Conservation (phyloP, 176 grass and related monocot genomes). For the Cenchrus fungigraminus region DNA sequence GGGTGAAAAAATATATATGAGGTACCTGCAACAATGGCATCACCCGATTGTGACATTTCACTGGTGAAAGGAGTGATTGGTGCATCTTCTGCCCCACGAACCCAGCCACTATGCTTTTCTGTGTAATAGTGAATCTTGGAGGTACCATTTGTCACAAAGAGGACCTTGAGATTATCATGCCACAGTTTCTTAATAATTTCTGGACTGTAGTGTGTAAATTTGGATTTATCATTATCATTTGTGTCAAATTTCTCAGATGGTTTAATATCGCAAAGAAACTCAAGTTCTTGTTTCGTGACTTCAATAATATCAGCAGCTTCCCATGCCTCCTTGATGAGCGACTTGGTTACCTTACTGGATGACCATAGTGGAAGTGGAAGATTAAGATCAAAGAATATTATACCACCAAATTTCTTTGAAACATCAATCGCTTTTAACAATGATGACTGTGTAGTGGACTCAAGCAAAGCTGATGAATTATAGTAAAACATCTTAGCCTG, state of each 20-base stretch:
- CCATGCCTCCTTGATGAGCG: slow-evolving; percentile 71
- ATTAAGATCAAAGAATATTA: slow-evolving; percentile 84
- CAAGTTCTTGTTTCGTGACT: slow-evolving; percentile 77
- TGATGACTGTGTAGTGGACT: slow-evolving; percentile 48
- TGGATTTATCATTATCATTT: slow-evolving; percentile 43
- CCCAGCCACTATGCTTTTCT: slow-evolving; percentile 53
- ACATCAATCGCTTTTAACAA: slow-evolving; percentile 67
- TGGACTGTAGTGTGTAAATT: slow-evolving; percentile 67
- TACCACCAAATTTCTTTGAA: slow-evolving; percentile 65
- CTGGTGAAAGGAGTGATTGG: slow-evolving; percentile 72
- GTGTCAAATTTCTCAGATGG: slow-evolving; percentile 48
- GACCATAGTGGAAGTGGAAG: slow-evolving; percentile 79
- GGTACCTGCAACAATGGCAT: slow-evolving; percentile 89
- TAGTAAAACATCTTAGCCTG: slow-evolving; percentile 98
- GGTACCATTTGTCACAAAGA: slow-evolving; percentile 89
- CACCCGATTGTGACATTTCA: slow-evolving; percentile 83
- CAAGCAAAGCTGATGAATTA: slow-evolving; percentile 77
- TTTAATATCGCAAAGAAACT: slow-evolving; percentile 72
- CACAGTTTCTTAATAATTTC: slow-evolving; percentile 71
- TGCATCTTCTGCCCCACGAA: slow-evolving; percentile 76
- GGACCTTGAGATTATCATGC: slow-evolving; percentile 72
- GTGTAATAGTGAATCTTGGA: slow-evolving; percentile 92
- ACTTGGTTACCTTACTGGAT: slow-evolving; percentile 61
- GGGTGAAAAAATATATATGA: background rate
- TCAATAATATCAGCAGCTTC: slow-evolving; percentile 74